Conservation (phyloP, 352 stramenopile genomes). For the Phytophthora vignae region DNA sequence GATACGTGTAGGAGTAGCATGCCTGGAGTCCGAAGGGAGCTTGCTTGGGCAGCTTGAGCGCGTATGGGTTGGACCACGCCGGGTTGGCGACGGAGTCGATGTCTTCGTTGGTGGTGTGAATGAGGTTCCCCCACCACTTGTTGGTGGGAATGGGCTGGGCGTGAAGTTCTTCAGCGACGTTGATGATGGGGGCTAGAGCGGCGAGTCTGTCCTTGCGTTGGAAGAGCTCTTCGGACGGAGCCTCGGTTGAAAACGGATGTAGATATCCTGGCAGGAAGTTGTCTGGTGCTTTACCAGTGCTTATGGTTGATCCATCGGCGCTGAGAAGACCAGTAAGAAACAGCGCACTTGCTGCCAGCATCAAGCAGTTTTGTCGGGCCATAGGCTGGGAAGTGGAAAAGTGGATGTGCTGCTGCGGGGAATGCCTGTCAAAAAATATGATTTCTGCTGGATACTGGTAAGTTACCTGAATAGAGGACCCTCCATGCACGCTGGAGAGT, state of each 20-base stretch:
- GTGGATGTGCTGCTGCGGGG: background rate
- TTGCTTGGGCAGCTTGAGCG: conserved; percentile 46
- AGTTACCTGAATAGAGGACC: too few species aligned
- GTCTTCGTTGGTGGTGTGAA: conserved; percentile 55
- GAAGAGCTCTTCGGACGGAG: conserved; percentile 43
- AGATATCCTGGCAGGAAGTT: too few species aligned
- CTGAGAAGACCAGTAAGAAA: too few species aligned
- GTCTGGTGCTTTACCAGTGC: too few species aligned
- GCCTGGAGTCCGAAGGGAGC: conserved; percentile 51
- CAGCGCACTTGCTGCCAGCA: too few species aligned
- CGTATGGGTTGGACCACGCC: conserved; percentile 68
- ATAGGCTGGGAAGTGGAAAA: conserved; percentile 26
- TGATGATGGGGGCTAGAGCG: conserved; percentile 55
- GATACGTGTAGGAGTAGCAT: conserved; percentile 60
- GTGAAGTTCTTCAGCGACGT: conserved; percentile 41
- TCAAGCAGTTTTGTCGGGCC: too few species aligned
- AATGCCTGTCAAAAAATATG: background rate
- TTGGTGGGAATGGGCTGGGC: conserved; percentile 65
- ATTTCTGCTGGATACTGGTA: background rate
- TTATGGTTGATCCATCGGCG: too few species aligned
- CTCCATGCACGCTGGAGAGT: too few species aligned
- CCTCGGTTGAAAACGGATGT: too few species aligned
- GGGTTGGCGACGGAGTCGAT: conserved; percentile 48
- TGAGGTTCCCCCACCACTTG: conserved; percentile 77
- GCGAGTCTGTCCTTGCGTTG: conserved; percentile 46